phyloP scores from a whole-genome alignment of 2,329 filamentous ascomycete genomes.

The Claviceps pazoutovae region DNA sequence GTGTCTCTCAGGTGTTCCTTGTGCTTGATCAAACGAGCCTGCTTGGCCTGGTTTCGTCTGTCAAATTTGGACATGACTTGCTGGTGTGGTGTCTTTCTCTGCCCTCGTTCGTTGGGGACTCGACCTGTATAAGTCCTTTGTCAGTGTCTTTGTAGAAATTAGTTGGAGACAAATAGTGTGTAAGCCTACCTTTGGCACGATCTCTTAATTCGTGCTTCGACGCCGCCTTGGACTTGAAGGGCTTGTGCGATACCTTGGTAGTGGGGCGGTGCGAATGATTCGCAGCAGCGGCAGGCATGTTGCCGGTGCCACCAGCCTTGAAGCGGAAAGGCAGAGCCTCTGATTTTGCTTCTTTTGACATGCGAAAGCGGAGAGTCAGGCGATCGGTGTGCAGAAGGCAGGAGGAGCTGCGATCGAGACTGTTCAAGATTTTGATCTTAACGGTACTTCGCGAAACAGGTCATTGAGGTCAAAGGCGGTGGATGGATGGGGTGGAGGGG shows the following conservation, averaged over 20 bases:
- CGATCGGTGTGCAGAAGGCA: not conserved
- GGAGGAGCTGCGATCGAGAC: not conserved
- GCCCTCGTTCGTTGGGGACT: conserved; percentile 56
- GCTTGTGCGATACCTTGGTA: conserved; percentile 76
- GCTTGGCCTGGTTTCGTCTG: conserved; percentile 85
- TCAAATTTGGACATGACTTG: conserved; percentile 97
- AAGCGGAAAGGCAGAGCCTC: conserved; percentile 72
- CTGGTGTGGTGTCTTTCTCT: conserved; percentile 81
- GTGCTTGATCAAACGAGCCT: conserved; percentile 72
- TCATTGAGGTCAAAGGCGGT: conserved; percentile 10
- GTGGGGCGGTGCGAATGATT: conserved; percentile 80
- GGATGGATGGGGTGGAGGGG: conserved; percentile 17
- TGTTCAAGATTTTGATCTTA: not conserved
- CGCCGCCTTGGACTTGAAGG: conserved; percentile 84
- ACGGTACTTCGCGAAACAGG: not conserved
- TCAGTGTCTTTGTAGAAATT: not conserved
- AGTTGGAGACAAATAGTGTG: not conserved
- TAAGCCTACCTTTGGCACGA: conserved; percentile 56
- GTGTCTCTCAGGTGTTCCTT: conserved; percentile 67
- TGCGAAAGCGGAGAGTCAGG: not conserved
- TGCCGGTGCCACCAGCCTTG: conserved; percentile 62
- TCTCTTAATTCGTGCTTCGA: conserved; percentile 82
- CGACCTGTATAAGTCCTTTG: conserved; percentile 45
- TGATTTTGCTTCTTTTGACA: conserved; percentile 31
- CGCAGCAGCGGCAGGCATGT: conserved; percentile 58